Conservation (phyloP, 257 asterid species). For the Plantago elongata region DNA sequence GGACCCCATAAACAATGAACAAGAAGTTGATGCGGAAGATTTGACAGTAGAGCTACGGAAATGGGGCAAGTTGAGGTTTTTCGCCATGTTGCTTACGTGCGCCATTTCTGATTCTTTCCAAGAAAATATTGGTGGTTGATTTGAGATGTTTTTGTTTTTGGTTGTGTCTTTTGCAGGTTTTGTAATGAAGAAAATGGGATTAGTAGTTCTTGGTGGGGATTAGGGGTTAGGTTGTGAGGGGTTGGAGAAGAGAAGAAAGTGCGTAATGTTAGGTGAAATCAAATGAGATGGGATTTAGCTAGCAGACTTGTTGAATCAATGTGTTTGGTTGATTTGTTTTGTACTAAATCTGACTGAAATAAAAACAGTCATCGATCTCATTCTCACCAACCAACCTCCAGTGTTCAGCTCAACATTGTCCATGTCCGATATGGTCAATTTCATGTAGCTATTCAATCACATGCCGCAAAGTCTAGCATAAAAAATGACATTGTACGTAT, state of each 20-base stretch:
- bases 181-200: neutral
- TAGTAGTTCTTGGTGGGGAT: neutral
- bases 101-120: constrained; percentile 30
- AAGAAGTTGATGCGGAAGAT: constrained; percentile 43
- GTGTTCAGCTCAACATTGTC: too few relatives aligned
- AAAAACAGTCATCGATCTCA: too few relatives aligned
- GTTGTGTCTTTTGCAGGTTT: neutral
- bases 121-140: neutral
- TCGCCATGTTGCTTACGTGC: constrained; percentile 46
- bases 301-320: too few relatives aligned
- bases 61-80: constrained; percentile 31
- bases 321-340: too few relatives aligned
- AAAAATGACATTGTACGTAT: too few relatives aligned
- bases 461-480: too few relatives aligned
- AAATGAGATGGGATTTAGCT: too few relatives aligned
- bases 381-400: too few relatives aligned
- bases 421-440: too few relatives aligned
- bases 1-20: constrained; percentile 49
- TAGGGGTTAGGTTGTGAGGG: constrained; percentile 31
- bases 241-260: neutral
- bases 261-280: constrained; percentile 1
- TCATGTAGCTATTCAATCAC: too few relatives aligned
- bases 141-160: neutral
- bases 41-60: constrained; percentile 8
- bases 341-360: too few relatives aligned